These are phyloP conservation scores for Avena atlantica DNA, from an alignment of 176 grass and related monocot species.

Conservation along the genomic window DNA sequence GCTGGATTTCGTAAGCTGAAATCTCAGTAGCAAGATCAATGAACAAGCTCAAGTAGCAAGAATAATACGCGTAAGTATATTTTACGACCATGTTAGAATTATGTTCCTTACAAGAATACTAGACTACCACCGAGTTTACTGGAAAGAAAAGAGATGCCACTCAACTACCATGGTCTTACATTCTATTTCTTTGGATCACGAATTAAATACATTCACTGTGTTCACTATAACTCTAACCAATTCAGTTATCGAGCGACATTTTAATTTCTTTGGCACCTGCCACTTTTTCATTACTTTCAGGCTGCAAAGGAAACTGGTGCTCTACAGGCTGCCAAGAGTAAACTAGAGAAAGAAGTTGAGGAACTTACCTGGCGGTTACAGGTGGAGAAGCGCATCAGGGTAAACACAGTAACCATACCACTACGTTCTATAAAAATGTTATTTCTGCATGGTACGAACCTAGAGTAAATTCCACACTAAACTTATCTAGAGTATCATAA, in stretches of 20 bases:
- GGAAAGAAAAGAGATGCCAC: background rate
- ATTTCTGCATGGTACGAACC: slow-evolving; percentile 28
- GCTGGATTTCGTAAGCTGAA: background rate
- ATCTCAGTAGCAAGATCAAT: background rate
- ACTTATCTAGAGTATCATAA: slow-evolving; percentile 21
- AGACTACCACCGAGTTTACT: background rate
- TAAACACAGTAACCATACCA: slow-evolving; percentile 46
- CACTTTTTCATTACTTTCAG: slow-evolving; percentile 55
- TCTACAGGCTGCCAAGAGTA: slow-evolving; percentile 94
- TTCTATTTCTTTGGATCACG: slow-evolving; percentile 15
- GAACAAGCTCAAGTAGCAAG: background rate
- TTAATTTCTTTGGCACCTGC: slow-evolving; percentile 28
- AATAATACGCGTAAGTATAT: background rate
- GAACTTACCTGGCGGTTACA: slow-evolving; percentile 87
- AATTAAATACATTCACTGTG: slow-evolving; percentile 3
- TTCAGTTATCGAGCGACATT: background rate
- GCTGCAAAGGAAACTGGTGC: slow-evolving; percentile 95
- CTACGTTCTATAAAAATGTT: slow-evolving; percentile 27
- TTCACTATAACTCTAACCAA: slow-evolving; percentile 3
- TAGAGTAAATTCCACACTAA: background rate
- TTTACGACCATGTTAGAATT: background rate
- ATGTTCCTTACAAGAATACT: background rate
- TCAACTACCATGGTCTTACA: background rate
- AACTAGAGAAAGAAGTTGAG: slow-evolving; percentile 96
- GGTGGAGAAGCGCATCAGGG: slow-evolving; percentile 83